A percentile compares a stretch with the other conserved stretches of the same genome.
Conservation (phyloP, 2,329 filamentous ascomycete species). For the Byssothecium circinans region DNA sequence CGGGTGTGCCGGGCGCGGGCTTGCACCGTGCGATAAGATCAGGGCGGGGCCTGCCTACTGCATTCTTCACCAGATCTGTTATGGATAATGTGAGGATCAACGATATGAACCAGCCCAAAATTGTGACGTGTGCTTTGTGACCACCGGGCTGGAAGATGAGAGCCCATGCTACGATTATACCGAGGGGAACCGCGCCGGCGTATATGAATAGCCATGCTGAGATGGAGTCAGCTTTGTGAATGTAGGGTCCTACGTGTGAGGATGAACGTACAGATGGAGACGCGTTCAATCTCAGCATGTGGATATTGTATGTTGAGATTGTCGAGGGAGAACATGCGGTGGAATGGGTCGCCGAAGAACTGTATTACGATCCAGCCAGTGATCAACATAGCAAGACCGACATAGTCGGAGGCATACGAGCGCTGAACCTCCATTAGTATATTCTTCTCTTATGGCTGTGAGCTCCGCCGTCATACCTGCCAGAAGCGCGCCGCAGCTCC, state of each 20-base stretch:
- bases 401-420: conserved; percentile 86
- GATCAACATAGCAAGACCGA: conserved; percentile 73
- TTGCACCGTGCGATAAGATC: conserved; percentile 88
- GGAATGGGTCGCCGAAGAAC: conserved; percentile 78
- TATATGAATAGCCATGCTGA: conserved; percentile 76
- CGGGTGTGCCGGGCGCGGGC: conserved; percentile 62
- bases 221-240: background rate
- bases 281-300: conserved; percentile 80
- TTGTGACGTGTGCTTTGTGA: conserved; percentile 82
- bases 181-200: conserved; percentile 70
- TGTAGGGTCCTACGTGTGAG: background rate
- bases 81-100: conserved; percentile 78
- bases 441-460: background rate
- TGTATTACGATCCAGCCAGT: conserved; percentile 67
- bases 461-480: conserved; percentile 39
- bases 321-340: conserved; percentile 90
- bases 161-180: conserved; percentile 67
- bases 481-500: conserved; percentile 56
- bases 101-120: conserved; percentile 75
- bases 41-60: conserved; percentile 78
- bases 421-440: conserved; percentile 51
- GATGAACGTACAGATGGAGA: conserved; percentile 67
- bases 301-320: conserved; percentile 84
- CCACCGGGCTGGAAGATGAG: conserved; percentile 61
- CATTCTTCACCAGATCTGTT: conserved; percentile 86